Conservation (phyloP, 202 grass and related monocot genomes). For the Schoenoplectus tabernaemontani region DNA sequence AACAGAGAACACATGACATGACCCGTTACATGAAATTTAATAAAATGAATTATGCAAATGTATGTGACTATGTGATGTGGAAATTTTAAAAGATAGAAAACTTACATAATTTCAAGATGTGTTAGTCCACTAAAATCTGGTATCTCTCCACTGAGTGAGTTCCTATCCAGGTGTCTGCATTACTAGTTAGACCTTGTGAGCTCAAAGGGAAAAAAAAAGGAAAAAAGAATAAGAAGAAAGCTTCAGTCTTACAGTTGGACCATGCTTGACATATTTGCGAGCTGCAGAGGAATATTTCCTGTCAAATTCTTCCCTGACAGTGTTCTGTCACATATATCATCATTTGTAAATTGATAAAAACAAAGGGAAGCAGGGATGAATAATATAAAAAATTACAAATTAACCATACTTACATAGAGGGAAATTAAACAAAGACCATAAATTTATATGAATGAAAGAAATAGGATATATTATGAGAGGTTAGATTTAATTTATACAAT, state of each 20-base stretch:
- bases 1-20: constrained; percentile 19
- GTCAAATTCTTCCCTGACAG: constrained; percentile 66
- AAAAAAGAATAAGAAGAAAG: background rate
- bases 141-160: constrained; percentile 4
- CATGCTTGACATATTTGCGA: constrained; percentile 57
- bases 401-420: no score
- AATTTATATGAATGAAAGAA: background rate
- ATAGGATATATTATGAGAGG: no score
- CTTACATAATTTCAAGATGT: constrained; percentile 23
- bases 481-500: constrained; percentile 32
- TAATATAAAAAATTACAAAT: no score
- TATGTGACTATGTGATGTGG: no score
- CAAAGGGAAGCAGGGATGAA: background rate
- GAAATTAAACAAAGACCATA: background rate
- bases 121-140: constrained; percentile 16
- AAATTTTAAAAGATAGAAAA: background rate
- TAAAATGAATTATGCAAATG: background rate
- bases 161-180: constrained; percentile 21
- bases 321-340: constrained; percentile 26
- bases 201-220: background rate
- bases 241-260: constrained; percentile 63
- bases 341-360: background rate
- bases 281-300: constrained; percentile 63
- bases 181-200: background rate
- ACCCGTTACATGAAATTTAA: background rate